Percentiles rank a stretch among this genome's conserved stretches.
These are phyloP conservation scores for Penicillium robsamsonii DNA, from an alignment of 495 filamentous ascomycete species.

Conservation along the genomic window DNA sequence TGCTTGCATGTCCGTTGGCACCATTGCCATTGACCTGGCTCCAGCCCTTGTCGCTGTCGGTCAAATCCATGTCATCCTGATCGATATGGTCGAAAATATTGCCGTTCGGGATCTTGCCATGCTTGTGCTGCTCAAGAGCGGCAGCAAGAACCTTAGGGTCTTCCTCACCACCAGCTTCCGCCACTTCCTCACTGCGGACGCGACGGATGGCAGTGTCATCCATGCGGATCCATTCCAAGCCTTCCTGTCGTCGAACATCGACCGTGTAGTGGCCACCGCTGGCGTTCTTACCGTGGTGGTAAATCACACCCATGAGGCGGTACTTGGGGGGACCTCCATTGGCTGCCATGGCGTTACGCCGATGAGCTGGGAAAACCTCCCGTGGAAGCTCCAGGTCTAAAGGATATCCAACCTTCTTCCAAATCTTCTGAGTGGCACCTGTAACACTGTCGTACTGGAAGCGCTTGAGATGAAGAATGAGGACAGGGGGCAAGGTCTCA, in stretches of 20 bases:
- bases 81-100: slow-evolving; percentile 74
- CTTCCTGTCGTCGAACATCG: slow-evolving; percentile 90
- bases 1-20: slow-evolving; percentile 45
- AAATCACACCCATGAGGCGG: slow-evolving; percentile 84
- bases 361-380: slow-evolving; percentile 80
- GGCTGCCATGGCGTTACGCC: slow-evolving; percentile 59
- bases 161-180: slow-evolving; percentile 78
- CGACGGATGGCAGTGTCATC: slow-evolving; percentile 91
- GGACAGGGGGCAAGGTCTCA: slow-evolving; percentile 85
- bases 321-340: slow-evolving; percentile 75
- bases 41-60: slow-evolving; percentile 69
- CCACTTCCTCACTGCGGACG: slow-evolving; percentile 85
- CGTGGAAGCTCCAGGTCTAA: slow-evolving; percentile 90
- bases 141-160: slow-evolving; percentile 67
- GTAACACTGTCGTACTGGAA: slow-evolving; percentile 93
- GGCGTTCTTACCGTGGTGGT: slow-evolving; percentile 95
- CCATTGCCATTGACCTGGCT: slow-evolving; percentile 71
- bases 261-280: slow-evolving; percentile 96
- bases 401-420: slow-evolving; percentile 96
- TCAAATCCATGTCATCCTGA: slow-evolving; percentile 57
- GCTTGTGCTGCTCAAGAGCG: slow-evolving; percentile 63
- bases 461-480: slow-evolving; percentile 93
- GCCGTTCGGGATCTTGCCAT: slow-evolving; percentile 50
- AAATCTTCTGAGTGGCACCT: slow-evolving; percentile 89
- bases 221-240: slow-evolving; percentile 89